Evolutionary conservation across 345 rosid genomes (phyloP).

Genomic region (Citrus unshiu): DNA sequence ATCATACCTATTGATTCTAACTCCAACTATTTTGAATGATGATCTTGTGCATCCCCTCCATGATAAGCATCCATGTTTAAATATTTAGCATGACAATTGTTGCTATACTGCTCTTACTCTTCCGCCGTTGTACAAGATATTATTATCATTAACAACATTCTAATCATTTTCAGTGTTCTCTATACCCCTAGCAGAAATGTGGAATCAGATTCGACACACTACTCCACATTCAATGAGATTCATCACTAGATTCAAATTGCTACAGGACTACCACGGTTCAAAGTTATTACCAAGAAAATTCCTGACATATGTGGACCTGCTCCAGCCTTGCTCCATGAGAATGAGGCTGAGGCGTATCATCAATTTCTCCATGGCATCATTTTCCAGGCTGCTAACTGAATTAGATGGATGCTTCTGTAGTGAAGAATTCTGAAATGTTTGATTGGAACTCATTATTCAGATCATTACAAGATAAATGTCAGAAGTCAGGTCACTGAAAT

Average conservation of each 20-base stretch:
- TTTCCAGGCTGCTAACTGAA: conserved; percentile 38
- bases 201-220: neutral
- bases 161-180: neutral
- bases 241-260: neutral
- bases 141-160: too few relatives aligned
- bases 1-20: neutral
- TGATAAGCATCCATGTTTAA: neutral
- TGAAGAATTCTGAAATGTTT: conserved; percentile 26
- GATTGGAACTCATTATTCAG: neutral
- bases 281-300: conserved; percentile 51
- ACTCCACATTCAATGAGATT: neutral
- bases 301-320: conserved; percentile 35
- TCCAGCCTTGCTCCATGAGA: conserved; percentile 61
- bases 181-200: neutral
- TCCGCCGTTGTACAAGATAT: neutral
- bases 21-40: neutral
- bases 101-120: too few relatives aligned
- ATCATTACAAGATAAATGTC: neutral
- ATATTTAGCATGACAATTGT: too few relatives aligned
- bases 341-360: conserved; percentile 54
- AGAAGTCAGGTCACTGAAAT: neutral
- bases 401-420: conserved; percentile 10
- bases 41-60: neutral
- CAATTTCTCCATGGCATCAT: conserved; percentile 50
- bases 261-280: conserved; percentile 51